Evolutionary conservation across 78 protist species (phyloP).

Genomic region (Mastigamoeba balamuthi): DNA sequence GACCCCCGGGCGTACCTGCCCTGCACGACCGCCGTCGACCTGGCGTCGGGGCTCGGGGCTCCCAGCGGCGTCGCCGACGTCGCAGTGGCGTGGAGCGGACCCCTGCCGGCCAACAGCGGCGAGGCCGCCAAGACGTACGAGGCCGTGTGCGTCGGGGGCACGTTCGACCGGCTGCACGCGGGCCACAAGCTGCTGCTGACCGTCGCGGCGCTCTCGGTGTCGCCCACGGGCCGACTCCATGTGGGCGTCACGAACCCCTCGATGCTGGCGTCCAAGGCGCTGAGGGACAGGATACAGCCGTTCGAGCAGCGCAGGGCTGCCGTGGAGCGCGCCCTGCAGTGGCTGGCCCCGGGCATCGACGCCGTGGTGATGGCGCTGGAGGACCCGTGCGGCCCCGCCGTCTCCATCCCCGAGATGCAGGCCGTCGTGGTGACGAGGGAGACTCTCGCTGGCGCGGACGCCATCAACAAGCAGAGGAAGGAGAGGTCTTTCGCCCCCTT

Average conservation of each 20-base stretch:
- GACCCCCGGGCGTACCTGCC: no score
- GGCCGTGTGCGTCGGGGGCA: slow-evolving; percentile 34
- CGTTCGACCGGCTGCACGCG: slow-evolving; percentile 37
- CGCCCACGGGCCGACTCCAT: neutral
- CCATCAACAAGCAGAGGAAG: no score
- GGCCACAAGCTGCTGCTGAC: slow-evolving; percentile 46
- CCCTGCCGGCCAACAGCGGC: no score
- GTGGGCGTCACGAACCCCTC: slow-evolving; percentile 7
- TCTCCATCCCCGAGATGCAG: no score
- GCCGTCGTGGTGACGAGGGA: no score
- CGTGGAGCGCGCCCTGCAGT: neutral
- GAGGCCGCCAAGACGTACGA: no score
- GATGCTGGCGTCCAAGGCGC: neutral
- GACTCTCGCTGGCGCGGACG: no score
- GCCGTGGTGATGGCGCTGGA: neutral
- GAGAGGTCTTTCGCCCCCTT: no score
- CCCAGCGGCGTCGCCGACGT: no score
- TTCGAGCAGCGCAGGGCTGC: neutral
- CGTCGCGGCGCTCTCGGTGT: neutral
- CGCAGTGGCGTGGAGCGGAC: no score
- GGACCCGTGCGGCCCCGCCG: slow-evolving; percentile 4
- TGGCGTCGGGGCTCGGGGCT: no score
- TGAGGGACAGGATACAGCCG: neutral
- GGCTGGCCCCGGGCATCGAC: neutral
- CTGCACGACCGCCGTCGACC: no score